Evolutionary conservation across 2,329 filamentous ascomycete genomes (phyloP).

Genomic region (Verticillium alfalfae): DNA sequence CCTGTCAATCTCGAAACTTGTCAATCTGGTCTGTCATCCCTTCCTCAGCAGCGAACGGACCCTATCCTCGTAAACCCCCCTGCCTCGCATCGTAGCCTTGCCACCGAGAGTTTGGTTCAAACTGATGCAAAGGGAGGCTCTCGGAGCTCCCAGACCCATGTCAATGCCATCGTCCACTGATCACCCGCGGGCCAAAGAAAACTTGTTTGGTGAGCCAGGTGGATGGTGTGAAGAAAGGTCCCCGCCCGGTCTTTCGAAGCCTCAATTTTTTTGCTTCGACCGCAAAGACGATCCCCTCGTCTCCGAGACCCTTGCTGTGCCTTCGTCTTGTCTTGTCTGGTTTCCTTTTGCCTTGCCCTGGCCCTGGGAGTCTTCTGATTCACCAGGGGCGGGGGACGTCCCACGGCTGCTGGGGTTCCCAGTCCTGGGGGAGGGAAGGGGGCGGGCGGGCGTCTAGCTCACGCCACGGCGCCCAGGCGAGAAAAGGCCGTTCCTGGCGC

Average conservation of each 20-base stretch:
- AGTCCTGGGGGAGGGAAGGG: constrained; percentile 2
- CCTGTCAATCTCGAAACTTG: not conserved
- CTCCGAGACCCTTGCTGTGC: constrained; percentile 6
- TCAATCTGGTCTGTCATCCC: not conserved
- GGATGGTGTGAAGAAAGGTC: not conserved
- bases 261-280: too few relatives aligned
- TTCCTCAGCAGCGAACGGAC: not conserved
- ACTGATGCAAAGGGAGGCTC: constrained; percentile 3
- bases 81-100: not conserved
- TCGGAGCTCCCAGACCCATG: constrained; percentile 6
- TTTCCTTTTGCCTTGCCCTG: not conserved
- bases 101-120: not conserved
- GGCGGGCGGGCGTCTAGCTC: constrained; percentile 7
- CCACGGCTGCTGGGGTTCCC: not conserved
- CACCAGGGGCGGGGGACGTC: not conserved
- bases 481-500: constrained; percentile 11
- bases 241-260: constrained; percentile 1
- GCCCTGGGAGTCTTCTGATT: not conserved
- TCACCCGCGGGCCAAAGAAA: not conserved
- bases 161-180: constrained; percentile 7
- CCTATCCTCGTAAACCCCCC: not conserved
- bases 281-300: too few relatives aligned
- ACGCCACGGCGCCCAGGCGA: constrained; percentile 13
- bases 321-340: not conserved
- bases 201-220: not conserved